Base-by-base conservation (phyloP, 1,139 yeast species). In the Hyphopichia wangnamkhiaoensis region DNA sequence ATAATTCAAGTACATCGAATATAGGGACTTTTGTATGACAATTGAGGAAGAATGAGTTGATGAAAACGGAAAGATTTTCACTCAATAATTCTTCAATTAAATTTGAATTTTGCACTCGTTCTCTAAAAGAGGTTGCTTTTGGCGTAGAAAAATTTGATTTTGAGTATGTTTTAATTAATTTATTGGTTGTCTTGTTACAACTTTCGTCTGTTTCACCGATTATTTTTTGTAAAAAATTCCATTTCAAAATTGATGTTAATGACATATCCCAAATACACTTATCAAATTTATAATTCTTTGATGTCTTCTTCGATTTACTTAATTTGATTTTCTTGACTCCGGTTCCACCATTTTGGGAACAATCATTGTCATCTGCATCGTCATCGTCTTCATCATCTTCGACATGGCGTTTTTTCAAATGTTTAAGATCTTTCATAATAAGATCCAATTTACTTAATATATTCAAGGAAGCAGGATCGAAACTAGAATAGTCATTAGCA, bases 241-340 rank as follows among this genome's bases (percentile, higher is more conserved):
- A 74, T 33, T 55, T 56, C 26, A 71, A 39, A 2, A 70, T 46
- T 16, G 67, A 53, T n/a, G 68, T 65, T 5, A 61, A 45, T 5
- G 73, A 65, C 58, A 72, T 59, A 46, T 69, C 72, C 79, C 79
- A 74, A 21, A 58, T 25, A 37, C 61, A 57, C 17, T 40, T 45
- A 37, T 54, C 58, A 38, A 49, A 51, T 31, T 38, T 42, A 25
- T 28, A 28, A 19, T 37, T 13, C 13, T 31, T 24, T 18, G 26
- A 18, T 30, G 30, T 23, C 18, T 14, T 18, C 10, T 13, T 30
- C 25, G 27, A 4, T 16, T 8, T 33, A 20, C 24, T 6, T 3
- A 17, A 9, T 19, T 12, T 26, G n/a, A 9, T 12, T 16, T 27
- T 34, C 39, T n/a, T 40, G n/a, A n/a, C n/a, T 41, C 7, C 31